Percentiles rank a stretch among this genome's conserved stretches.
Evolutionary conservation across 164 flowering plant species (phyloP).

Genomic region (Stephania yunnanensis): DNA sequence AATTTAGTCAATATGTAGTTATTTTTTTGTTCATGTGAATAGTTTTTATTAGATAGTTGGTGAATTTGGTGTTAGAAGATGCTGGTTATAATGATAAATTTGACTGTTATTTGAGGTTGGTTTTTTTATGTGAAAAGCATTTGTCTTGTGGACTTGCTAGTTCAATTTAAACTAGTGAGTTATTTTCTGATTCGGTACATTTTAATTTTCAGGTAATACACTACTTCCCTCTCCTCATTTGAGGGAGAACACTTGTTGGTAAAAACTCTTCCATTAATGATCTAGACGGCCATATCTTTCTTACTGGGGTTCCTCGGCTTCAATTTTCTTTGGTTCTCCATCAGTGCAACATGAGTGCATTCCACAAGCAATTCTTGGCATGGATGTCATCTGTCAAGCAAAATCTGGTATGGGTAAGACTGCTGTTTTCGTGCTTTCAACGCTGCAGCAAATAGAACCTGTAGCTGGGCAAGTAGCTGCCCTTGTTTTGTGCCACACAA

Average conservation of each 20-base stretch:
- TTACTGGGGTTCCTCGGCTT: conserved; percentile 50
- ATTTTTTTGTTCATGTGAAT: too few species aligned
- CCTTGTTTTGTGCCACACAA: conserved; percentile 89
- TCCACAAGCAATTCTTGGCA: conserved; percentile 96
- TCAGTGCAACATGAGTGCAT: conserved; percentile 99
- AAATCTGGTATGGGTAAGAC: conserved; percentile 99
- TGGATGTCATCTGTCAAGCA: conserved; percentile 99
- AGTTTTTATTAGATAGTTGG: too few species aligned
- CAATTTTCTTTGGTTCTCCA: conserved; percentile 75
- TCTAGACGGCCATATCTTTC: conserved; percentile 48
- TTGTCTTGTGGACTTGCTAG: not conserved
- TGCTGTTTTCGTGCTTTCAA: conserved; percentile 90
- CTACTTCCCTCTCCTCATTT: conserved; percentile 33
- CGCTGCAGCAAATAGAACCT: conserved; percentile 93
- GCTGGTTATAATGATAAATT: too few species aligned
- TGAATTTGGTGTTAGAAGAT: not conserved
- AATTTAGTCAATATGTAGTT: too few species aligned
- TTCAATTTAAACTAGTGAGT: not conserved
- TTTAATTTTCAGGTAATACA: conserved; percentile 52
- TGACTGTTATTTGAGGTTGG: not conserved
- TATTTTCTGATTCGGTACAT: not conserved
- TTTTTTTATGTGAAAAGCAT: not conserved
- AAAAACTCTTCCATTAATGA: conserved; percentile 51
- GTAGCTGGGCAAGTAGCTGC: conserved; percentile 96
- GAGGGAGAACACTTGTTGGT: conserved; percentile 46